phyloP scores from a whole-genome alignment of 768 basidiomycete genomes.

The Pleurotus ostreatus region DNA sequence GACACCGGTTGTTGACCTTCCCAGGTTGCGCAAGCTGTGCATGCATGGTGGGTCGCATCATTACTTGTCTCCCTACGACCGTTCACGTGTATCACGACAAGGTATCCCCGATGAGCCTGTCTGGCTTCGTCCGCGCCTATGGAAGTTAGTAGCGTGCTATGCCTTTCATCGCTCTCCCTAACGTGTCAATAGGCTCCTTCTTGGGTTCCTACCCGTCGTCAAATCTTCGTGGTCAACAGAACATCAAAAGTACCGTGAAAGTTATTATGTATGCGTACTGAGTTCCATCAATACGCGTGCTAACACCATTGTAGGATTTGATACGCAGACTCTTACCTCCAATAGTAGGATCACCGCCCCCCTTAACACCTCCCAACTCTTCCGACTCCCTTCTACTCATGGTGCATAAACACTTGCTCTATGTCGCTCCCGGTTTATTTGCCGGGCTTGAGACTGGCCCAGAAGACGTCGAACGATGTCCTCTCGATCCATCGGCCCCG shows the following conservation, averaged over 20 bases:
- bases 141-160: constrained; percentile 52
- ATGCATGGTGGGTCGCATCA: constrained; percentile 44
- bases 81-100: constrained; percentile 22
- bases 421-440: constrained; percentile 50
- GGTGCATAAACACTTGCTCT: constrained; percentile 52
- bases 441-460: constrained; percentile 48
- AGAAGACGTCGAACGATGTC: constrained; percentile 39
- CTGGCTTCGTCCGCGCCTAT: constrained; percentile 73
- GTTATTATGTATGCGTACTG: constrained; percentile 59
- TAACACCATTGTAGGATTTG: constrained; percentile 49
- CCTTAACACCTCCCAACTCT: constrained; percentile 31
- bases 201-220: constrained; percentile 55
- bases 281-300: not conserved
- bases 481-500: constrained; percentile 44
- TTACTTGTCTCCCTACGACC: not conserved
- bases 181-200: constrained; percentile 42
- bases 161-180: constrained; percentile 8
- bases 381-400: constrained; percentile 46
- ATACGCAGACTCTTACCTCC: constrained; percentile 60
- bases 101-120: constrained; percentile 72
- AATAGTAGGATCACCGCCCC: constrained; percentile 39
- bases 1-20: constrained; percentile 51
- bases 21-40: constrained; percentile 52
- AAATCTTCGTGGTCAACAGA: constrained; percentile 61
- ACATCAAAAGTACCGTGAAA: constrained; percentile 54